Base-by-base conservation (phyloP, 139 green algal genomes). In the Tetradesmus lagerheimii region DNA sequence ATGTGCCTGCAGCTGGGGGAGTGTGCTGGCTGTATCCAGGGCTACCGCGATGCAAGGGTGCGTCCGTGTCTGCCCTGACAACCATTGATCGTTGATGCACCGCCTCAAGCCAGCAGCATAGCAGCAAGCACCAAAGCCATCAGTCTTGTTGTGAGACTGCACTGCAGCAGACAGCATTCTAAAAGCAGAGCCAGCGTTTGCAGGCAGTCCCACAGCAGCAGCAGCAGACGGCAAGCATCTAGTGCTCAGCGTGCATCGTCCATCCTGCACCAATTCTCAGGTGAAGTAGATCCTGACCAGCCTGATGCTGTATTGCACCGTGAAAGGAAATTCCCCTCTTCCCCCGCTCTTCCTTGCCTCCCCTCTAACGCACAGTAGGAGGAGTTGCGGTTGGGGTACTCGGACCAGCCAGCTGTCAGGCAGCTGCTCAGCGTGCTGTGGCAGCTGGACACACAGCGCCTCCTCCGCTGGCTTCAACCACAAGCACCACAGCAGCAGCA, bases 391-490 rank as follows among this genome's bases (percentile, higher is more conserved):
- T 78, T 43, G 41, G 57, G 57, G 25, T 18, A 87, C 23, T 57
- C 43, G 4, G 57, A 87, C 18, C 53, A 71, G 53, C 14, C 53
- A n/a, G 29, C 53, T 37, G 53, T 57, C 23, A 15, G 31, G 34
- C 82, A 31, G 34, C 38, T 88, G 25, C 38, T 88, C 43, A 14
- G 18, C 27, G 64, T 31, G 23, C 64, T 88, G 37, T 66, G 38
- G 83, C 62, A 64, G 27, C 38, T 88, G 29, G 83, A 88, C 38
- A 57, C 45, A 37, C 64, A 80, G 83, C 83, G 83, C 25, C 64
- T 88, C 34, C 83, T 88, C 2, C 8, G 14, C 38, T 88, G 83
- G 83, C 38, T 88, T 14, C 2, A 20, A 8, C 15, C 45, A 41
- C 0, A n/a, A 64, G 25, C 57, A n/a, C 4, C 5, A n/a, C 57